Evolutionary conservation across 163 green algal genomes (phyloP), one percentile per base, ranked within the genome.

Genomic region (Chlamydomonas reinhardtii): DNA sequence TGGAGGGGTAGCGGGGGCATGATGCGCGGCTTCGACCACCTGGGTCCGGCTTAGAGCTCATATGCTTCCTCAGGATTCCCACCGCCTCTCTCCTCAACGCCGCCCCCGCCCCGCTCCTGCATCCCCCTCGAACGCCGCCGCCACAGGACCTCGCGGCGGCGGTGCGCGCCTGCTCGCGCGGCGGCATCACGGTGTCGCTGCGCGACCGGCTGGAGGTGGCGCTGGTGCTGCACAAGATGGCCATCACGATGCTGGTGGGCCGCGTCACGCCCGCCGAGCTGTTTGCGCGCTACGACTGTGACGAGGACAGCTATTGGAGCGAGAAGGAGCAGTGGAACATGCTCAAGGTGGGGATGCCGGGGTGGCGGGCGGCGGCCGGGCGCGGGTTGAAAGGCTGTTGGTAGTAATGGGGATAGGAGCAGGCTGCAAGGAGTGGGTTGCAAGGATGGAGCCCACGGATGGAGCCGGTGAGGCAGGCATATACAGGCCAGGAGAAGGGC

Each of bases 161-260:
- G 17, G 48, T 91, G 70, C 85, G 85, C 79, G 87, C 81, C 8
- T 87, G 82, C 82, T n/a, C 56, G 12, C 82, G 82, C 62, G 82
- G 82, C 72, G 72, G 72, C 61, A 87, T 87, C 72, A 61, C n/a
- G 11, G 82, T 91, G 69, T 20, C 68, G 1, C 79, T 91, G 56
- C n/a, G 59, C 0, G 81, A 91, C 64, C 74, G 84, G 43, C 62
- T 92, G 43, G 84, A 90, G 64, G 76, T 90, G 65, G 72, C 83
- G 62, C 78, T 92, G 84, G 69, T 92, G 74, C 89, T 92, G 48
- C 84, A 89, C 68, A 82, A 88, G 43, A 81, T 92, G 68, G 89
- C 84, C 24, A 86, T 92, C 29, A 22, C 78, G 19, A 88, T 89
- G 82, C 84, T 91, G 48, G 64, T 81, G n/a, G 27, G 48, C 31